Evolutionary conservation across 306 rosid genomes (phyloP).

Genomic region (Astragalus glycyphyllos): DNA sequence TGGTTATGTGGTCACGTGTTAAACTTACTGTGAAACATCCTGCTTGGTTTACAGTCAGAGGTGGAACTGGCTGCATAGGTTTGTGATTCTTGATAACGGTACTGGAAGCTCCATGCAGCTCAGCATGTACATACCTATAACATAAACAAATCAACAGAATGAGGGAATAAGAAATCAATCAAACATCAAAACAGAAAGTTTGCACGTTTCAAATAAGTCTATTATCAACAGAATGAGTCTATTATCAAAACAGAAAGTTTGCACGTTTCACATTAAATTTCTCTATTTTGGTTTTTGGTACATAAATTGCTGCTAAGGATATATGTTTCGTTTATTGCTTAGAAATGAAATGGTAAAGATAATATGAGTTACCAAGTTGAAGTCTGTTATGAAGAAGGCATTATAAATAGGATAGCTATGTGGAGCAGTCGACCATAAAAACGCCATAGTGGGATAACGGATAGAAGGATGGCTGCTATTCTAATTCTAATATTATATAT

Average conservation of each 20-base stretch:
- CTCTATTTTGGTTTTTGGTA: not conserved
- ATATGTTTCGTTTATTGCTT: conserved; percentile 2
- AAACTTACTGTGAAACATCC: conserved; percentile 91
- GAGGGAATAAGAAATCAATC: conserved; percentile 46
- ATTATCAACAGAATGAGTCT: too few relatives aligned
- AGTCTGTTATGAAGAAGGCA: conserved; percentile 1
- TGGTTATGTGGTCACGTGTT: conserved; percentile 16
- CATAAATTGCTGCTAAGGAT: not conserved
- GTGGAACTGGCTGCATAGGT: conserved; percentile 89
- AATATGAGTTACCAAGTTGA: not conserved
- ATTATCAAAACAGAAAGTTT: conserved; percentile 20
- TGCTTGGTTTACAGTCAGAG: conserved; percentile 91
- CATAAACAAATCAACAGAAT: conserved; percentile 47
- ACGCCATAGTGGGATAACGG: too few relatives aligned
- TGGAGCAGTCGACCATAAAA: not conserved
- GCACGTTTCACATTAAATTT: conserved; percentile 4
- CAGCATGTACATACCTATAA: conserved; percentile 92
- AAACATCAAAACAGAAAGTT: conserved; percentile 25
- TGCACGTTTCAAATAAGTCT: not conserved
- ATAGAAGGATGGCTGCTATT: not conserved
- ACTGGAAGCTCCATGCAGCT: conserved; percentile 96
- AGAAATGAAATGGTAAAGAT: not conserved
- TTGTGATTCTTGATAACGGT: conserved; percentile 90
- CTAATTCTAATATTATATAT: too few relatives aligned
- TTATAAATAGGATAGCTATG: not conserved